Conservation (phyloP, 2,329 filamentous ascomycete species). For the Neonectria magnoliae region DNA sequence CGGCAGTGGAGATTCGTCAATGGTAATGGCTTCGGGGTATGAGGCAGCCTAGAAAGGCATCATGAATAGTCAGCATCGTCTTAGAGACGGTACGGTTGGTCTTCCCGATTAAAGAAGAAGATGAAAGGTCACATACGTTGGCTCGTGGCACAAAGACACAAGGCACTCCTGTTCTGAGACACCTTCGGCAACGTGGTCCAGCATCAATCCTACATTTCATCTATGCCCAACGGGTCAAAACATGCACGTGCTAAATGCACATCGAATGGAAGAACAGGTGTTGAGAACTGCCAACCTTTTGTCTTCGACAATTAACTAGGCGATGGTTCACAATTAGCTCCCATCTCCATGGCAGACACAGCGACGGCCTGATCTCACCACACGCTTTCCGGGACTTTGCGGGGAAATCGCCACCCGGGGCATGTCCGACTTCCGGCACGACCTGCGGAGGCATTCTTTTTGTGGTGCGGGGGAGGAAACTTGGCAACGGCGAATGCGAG, state of each 20-base stretch:
- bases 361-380: not conserved
- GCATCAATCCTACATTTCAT: constrained; percentile 20
- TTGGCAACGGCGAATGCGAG: not conserved
- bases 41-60: not conserved
- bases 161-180: constrained; percentile 1
- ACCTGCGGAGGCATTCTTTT: not conserved
- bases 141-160: constrained; percentile 18
- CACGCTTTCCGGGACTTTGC: constrained; percentile 15
- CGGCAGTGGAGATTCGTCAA: not conserved
- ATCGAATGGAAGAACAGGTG: not conserved
- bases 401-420: not conserved
- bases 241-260: not conserved
- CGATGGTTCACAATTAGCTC: not conserved
- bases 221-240: not conserved
- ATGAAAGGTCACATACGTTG: not conserved
- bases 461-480: not conserved
- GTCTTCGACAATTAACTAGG: not conserved
- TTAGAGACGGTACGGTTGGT: not conserved
- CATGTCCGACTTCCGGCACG: not conserved
- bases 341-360: too few relatives aligned
- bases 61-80: not conserved
- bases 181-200: constrained; percentile 10
- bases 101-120: not conserved
- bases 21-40: not conserved
- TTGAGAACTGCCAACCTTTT: not conserved